Percentiles rank a stretch among this genome's conserved stretches.
Conservation (phyloP, 176 grass and related monocot genomes). For the Canna indica region DNA sequence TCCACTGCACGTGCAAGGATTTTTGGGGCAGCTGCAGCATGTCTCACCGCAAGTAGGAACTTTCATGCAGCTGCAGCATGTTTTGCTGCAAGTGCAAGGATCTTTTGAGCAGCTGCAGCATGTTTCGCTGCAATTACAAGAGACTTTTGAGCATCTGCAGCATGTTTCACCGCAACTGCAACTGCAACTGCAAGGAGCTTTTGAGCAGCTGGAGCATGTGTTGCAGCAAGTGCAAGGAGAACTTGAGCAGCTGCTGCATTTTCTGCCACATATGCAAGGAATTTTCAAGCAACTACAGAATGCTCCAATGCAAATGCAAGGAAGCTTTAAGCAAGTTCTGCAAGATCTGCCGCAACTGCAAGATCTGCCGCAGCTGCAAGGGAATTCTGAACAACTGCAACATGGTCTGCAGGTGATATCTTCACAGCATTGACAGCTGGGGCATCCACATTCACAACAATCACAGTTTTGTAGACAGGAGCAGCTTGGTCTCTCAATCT, state of each 20-base stretch:
- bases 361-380: not conserved
- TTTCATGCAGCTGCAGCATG: conserved; percentile 19
- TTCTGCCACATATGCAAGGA: not conserved
- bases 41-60: not conserved
- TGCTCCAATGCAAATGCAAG: too few species aligned
- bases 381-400: not conserved
- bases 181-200: not conserved
- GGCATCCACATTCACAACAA: not conserved
- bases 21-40: conserved; percentile 9
- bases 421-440: not conserved
- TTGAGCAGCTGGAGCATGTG: conserved; percentile 7
- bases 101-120: not conserved
- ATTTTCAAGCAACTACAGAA: not conserved
- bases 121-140: not conserved
- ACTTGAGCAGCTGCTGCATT: conserved; percentile 5
- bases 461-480: conserved; percentile 3
- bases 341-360: not conserved
- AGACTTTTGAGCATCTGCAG: not conserved
- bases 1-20: conserved; percentile 16
- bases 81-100: not conserved
- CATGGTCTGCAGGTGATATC: not conserved
- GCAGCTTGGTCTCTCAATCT: conserved; percentile 22
- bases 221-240: conserved; percentile 17
- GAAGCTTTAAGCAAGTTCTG: not conserved
- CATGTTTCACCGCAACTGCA: not conserved